Conservation (phyloP, 768 basidiomycete species). For the Asterophora parasitica region DNA sequence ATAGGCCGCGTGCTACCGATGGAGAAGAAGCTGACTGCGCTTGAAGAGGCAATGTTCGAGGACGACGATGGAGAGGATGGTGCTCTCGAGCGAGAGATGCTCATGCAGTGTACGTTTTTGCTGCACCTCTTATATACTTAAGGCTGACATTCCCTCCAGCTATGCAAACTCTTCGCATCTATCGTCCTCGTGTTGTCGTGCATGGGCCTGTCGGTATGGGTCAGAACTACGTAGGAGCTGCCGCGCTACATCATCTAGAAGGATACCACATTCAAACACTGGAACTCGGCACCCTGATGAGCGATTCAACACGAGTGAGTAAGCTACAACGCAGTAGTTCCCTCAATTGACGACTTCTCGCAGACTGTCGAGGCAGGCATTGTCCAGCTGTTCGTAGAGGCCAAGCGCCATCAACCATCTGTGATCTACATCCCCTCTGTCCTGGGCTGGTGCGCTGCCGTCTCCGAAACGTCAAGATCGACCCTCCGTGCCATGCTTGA, state of each 20-base stretch:
- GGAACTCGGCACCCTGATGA: slow-evolving; percentile 83
- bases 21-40: slow-evolving; percentile 73
- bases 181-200: slow-evolving; percentile 83
- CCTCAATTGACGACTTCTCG: slow-evolving; percentile 1
- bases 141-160: slow-evolving; percentile 40
- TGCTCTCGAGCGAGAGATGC: slow-evolving; percentile 84
- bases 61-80: slow-evolving; percentile 69
- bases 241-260: slow-evolving; percentile 89
- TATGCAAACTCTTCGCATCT: slow-evolving; percentile 87
- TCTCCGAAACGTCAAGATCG: slow-evolving; percentile 78
- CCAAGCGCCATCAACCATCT: slow-evolving; percentile 94
- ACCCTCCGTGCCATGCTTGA: slow-evolving; percentile 91
- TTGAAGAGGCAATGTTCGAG: slow-evolving; percentile 96
- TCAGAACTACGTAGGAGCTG: slow-evolving; percentile 85
- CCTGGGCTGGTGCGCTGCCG: slow-evolving; percentile 75
- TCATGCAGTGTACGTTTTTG: slow-evolving; percentile 66
- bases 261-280: slow-evolving; percentile 94
- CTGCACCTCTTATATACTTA: background rate
- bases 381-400: slow-evolving; percentile 93
- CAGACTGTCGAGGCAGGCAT: slow-evolving; percentile 90
- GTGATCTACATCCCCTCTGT: slow-evolving; percentile 94
- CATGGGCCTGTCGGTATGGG: slow-evolving; percentile 87
- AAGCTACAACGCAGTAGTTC: background rate
- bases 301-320: slow-evolving; percentile 83
- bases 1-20: slow-evolving; percentile 76